Base-by-base conservation (phyloP, 1,284 basidiomycete genomes). In the Marasmius oreades region DNA sequence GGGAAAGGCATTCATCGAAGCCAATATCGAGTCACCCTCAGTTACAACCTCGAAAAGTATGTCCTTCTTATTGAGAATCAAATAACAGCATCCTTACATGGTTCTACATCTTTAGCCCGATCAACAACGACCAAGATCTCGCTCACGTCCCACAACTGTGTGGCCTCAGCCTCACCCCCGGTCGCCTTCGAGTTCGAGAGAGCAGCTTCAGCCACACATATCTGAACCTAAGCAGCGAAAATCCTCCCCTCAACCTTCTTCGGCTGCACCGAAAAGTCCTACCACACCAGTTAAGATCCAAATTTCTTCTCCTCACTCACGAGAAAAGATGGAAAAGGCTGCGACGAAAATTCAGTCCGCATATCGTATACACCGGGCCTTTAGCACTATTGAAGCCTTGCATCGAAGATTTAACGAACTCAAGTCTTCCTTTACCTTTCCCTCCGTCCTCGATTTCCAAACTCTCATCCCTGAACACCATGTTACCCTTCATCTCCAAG, bases 381-480 rank as follows among this genome's bases (percentile, higher is more conserved):
- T 71, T 33, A 62, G 58, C 22, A 52, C 66, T 16, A 70, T 77
- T 47, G 55, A 66, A 39, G 47, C 63, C n/a, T 45, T 75, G 43
- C 63, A 66, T 18, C 51, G 62, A 3, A 61, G 72, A 58, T 74
- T 77, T 62, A 52, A 70, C 2, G 46, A 62, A 3, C 60, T 73
- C 36, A 71, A 71, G 55, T 56, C 59, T 5, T 57, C 61, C 5
- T 77, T 77, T 62, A 62, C 61, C 5, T 67, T 66, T 36, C 77
- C 76, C 2, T 51, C 62, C 22, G 61, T 60, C 8, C 66, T 79
- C 54, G 76, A 77, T 53, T 79, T 75, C 60, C 69, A 74, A 53
- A 31, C 20, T 20, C 24, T n/a, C n/a, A 62, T 59, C 26, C 60
- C 69, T 14, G 62, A 68, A 3, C 67, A 64, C 24, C 42, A 51